Percentiles rank a stretch among this genome's conserved stretches.
These are phyloP conservation scores for Malassezia nana DNA, from an alignment of 1,284 basidiomycete genomes.

Conservation along the genomic window DNA sequence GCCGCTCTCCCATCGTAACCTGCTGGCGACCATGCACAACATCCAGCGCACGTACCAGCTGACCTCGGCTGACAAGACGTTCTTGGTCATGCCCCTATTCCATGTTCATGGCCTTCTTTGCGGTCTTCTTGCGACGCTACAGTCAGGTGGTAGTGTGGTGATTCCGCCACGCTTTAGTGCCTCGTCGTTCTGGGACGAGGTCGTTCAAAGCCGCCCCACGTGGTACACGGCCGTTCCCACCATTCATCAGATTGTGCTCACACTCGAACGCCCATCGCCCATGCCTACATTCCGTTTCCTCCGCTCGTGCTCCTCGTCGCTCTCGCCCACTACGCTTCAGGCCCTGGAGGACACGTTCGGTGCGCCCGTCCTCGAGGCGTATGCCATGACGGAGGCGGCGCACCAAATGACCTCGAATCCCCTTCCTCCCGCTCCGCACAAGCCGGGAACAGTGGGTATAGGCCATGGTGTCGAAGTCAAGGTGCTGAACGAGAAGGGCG, in stretches of 20 bases:
- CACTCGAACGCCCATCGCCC: slow-evolving; percentile 46
- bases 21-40: slow-evolving; percentile 58
- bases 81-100: slow-evolving; percentile 61
- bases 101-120: slow-evolving; percentile 61
- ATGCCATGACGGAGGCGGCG: slow-evolving; percentile 49
- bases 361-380: slow-evolving; percentile 53
- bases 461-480: slow-evolving; percentile 52
- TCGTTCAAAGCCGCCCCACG: slow-evolving; percentile 38
- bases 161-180: slow-evolving; percentile 58
- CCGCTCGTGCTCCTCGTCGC: slow-evolving; percentile 51
- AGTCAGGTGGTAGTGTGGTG: slow-evolving; percentile 57
- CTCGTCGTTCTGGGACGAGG: slow-evolving; percentile 57
- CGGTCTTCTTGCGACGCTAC: slow-evolving; percentile 57
- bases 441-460: slow-evolving; percentile 52
- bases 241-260: slow-evolving; percentile 53
- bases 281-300: slow-evolving; percentile 52
- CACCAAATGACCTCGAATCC: slow-evolving; percentile 52
- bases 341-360: slow-evolving; percentile 51
- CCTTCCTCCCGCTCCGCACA: slow-evolving; percentile 46
- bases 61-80: slow-evolving; percentile 50
- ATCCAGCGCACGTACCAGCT: slow-evolving; percentile 53
- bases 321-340: slow-evolving; percentile 51
- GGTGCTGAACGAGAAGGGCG: slow-evolving; percentile 49
- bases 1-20: slow-evolving; percentile 56
- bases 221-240: slow-evolving; percentile 51